Evolutionary conservation across 2,329 filamentous ascomycete genomes (phyloP), one percentile per base, ranked within the genome.

Genomic region (Mollisia scopiformis): DNA sequence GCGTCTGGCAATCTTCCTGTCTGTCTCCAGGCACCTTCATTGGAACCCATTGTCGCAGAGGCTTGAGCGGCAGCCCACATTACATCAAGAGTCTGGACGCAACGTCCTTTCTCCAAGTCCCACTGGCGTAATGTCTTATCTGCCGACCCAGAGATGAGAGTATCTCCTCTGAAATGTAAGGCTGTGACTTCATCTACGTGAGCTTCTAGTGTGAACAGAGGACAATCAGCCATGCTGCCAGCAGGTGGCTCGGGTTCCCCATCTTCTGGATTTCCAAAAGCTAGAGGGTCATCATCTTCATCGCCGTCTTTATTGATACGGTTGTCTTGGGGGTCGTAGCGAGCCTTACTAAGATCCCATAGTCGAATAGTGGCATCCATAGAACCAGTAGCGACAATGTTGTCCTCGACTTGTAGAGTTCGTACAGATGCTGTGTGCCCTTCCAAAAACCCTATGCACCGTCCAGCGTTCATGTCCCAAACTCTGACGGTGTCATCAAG

Each of bases 81-180:
- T 6, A 99, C 94, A 76, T 99, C 95, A 52, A 99, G 81, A 2
- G 95, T 99, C 77, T 99, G 95, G 57, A 99, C 91, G 75, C 95
- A 98, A 52, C 95, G 90, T n/a, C 95, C 95, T 75, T 93, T 97
- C 71, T 94, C 91, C 53, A 99, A 83, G 79, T 99, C 95, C 95
- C 95, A 99, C 75, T 99, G 95, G 47, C 95, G 88, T 58, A 99
- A 81, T 1, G 95, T 99, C 82, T 99, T 99, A 79, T 99, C 95
- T 0, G 95, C 90, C 7, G 94, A 98, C 13, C 95, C 95, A 1
- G 95, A 99, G 31, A 99, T 93, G 16, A 99, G 84, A 0, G 92
- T 93, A 68, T 97, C 89, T 58, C 91, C 91, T 62, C 88, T 85
- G 78, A 99, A 96, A 77, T 98, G 89, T 25, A 99, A 82, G 7